Evolutionary conservation across 345 rosid species (phyloP).

Genomic region (Durio zibethinus): DNA sequence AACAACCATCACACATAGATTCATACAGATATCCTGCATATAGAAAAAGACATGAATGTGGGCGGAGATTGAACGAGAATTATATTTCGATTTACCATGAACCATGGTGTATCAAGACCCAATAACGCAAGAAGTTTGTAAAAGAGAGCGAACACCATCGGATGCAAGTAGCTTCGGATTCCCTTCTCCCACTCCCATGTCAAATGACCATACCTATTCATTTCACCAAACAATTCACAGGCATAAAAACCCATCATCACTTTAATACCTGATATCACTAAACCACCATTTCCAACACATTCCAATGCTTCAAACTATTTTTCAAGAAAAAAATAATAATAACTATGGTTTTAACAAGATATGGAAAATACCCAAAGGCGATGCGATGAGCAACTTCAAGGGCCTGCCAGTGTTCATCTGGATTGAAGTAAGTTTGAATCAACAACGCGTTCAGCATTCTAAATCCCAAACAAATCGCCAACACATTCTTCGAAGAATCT

Average conservation of each 20-base stretch:
- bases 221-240: constrained; percentile 8
- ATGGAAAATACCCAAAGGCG: constrained; percentile 59
- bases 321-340: background rate
- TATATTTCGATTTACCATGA: constrained; percentile 52
- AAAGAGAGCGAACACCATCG: constrained; percentile 65
- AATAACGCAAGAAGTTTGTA: constrained; percentile 61
- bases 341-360: background rate
- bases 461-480: constrained; percentile 50
- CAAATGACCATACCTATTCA: constrained; percentile 77
- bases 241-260: background rate
- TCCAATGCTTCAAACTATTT: background rate
- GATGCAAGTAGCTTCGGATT: constrained; percentile 88
- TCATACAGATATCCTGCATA: background rate
- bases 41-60: background rate
- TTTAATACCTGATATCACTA: background rate
- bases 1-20: background rate
- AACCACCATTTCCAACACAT: background rate
- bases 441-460: constrained; percentile 60
- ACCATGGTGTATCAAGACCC: constrained; percentile 64
- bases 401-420: constrained; percentile 94
- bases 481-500: constrained; percentile 34
- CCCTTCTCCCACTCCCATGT: constrained; percentile 96
- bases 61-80: background rate
- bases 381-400: constrained; percentile 79
- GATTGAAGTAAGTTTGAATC: constrained; percentile 84